Base-by-base conservation (phyloP, 768 basidiomycete genomes). In the Russula griseocarnosa region DNA sequence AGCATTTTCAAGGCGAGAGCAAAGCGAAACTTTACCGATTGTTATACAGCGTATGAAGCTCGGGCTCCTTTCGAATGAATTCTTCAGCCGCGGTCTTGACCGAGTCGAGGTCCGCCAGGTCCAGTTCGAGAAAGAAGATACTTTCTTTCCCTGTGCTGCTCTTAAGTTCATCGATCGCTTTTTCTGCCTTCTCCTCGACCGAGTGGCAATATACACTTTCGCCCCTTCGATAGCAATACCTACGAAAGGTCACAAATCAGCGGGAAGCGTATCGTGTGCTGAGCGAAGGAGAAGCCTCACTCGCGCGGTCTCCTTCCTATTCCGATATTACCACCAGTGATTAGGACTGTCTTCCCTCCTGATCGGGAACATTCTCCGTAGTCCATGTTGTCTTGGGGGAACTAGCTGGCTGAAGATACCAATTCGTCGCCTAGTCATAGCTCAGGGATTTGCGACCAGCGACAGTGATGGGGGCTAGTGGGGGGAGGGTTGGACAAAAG, bases 301-400 rank as follows among this genome's bases (percentile, higher is more conserved):
- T 30, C 40, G 40, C 9, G 40, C 59, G 14, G 50, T 44, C 59
- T 52, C 50, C 28, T 24, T 53, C 3, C 59, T 24, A 60, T 40
- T 10, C 50, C 59, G 2, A 40, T 7, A 34, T 60, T 8, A 16
- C 59, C 59, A 16, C 40, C 51, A 0, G 59, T 60, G 28, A 60
- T 42, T n/a, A 60, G 22, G 14, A 22, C 59, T 2, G 30, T 24
- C 51, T 44, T 60, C 40, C 50, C 2, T 28, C 30, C 51, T 60
- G 67, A 38, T 66, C 61, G 3, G 61, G 61, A 3, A 68, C 44
- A 28, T 62, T 55, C 11, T 62, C 47, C 16, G 30, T 54, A 2
- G 60, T 57, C 59, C 64, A 68, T 1, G 18, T 30, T n/a, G 67
- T 38, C 44, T 40, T 56, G 5, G 67, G 67, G 67, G 65, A 42